Conservation (phyloP, 345 rosid species). For the Theobroma cacao region DNA sequence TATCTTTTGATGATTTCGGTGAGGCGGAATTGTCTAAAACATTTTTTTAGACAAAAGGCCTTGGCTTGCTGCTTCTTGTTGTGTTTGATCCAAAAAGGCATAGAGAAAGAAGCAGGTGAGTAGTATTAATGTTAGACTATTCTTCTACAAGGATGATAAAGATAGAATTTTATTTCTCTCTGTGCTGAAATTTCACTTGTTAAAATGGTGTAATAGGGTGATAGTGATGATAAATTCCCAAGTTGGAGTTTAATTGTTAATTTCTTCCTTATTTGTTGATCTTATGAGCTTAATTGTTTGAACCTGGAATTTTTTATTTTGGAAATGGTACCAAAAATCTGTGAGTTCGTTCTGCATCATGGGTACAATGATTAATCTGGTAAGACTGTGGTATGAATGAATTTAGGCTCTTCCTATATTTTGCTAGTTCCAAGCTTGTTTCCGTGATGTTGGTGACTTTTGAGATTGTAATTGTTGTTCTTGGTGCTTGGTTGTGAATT, state of each 20-base stretch:
- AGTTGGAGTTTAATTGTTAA: neutral
- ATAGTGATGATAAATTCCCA: neutral
- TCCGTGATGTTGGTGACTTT: neutral
- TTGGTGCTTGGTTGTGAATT: neutral
- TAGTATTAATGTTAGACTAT: neutral
- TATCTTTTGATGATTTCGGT: neutral
- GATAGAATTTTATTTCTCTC: neutral
- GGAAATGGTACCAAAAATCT: neutral
- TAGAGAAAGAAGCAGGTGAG: neutral
- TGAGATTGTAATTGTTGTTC: neutral
- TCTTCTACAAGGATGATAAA: neutral
- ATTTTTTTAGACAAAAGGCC: neutral
- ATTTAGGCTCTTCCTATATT: neutral
- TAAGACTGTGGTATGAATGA: neutral
- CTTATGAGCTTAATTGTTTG: neutral
- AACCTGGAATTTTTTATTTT: neutral
- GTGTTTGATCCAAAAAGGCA: neutral
- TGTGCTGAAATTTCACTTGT: neutral
- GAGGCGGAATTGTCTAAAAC: neutral
- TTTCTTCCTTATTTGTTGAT: neutral
- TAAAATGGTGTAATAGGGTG: neutral
- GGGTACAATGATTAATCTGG: neutral
- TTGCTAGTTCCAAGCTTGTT: neutral
- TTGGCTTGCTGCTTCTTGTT: neutral
- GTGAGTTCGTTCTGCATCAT: neutral